phyloP scores from a whole-genome alignment of 768 basidiomycete genomes.

The Termitomyces sp. region DNA sequence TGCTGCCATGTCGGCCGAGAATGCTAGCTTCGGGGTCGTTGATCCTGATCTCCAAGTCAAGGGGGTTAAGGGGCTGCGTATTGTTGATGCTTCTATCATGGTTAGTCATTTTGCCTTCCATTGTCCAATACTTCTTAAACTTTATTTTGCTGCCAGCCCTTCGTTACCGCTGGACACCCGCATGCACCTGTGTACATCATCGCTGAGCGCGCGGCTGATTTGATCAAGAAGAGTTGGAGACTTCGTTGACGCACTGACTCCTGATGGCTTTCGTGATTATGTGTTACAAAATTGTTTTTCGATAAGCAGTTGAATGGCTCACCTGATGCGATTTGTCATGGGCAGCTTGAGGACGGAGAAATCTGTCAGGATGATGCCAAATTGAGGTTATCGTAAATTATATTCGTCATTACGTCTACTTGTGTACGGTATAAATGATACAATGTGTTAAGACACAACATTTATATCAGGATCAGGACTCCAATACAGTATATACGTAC shows the following conservation, averaged over 20 bases:
- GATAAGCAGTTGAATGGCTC: not conserved
- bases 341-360: not conserved
- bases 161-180: conserved; percentile 15
- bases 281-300: not conserved
- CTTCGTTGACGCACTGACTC: not conserved
- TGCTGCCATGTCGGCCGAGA: not conserved
- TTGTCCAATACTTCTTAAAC: not conserved
- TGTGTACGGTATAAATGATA: conserved; percentile 18
- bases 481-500: not conserved
- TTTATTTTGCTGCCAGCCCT: not conserved
- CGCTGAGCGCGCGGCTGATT: conserved; percentile 21
- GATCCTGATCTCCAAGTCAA: not conserved
- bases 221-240: not conserved
- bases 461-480: conserved; percentile 15
- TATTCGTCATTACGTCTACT: not conserved
- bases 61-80: not conserved
- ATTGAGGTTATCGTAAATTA: not conserved
- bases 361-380: too few species aligned
- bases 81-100: not conserved
- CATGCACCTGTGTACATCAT: conserved; percentile 18
- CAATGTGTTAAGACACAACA: conserved; percentile 18
- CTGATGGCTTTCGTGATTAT: not conserved
- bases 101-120: not conserved
- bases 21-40: not conserved
- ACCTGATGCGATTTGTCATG: not conserved